Conservation (phyloP, 106 monocot species). For the Platanthera zijinensis region DNA sequence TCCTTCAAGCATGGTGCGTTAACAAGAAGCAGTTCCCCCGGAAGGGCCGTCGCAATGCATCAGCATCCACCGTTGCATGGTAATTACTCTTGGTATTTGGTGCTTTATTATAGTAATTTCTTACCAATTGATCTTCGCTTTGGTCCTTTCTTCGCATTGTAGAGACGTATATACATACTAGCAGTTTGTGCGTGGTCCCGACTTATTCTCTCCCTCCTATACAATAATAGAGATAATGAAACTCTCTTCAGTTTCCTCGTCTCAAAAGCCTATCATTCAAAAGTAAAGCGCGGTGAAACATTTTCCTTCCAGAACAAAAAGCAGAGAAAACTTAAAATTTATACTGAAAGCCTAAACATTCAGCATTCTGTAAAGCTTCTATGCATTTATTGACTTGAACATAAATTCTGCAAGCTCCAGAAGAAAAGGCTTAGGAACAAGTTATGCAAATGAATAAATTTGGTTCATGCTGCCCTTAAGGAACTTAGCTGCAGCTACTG, state of each 20-base stretch:
- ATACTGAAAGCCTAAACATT: neutral
- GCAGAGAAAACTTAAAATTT: neutral
- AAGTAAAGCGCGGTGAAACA: neutral
- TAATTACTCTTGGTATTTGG: neutral
- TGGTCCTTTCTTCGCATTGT: neutral
- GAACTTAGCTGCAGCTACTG: neutral
- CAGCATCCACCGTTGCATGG: slow-evolving; percentile 8
- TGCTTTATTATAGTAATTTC: neutral
- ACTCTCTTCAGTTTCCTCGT: neutral
- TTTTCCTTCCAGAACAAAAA: neutral
- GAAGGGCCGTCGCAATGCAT: slow-evolving; percentile 28
- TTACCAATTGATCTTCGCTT: neutral
- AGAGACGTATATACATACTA: too few relatives aligned
- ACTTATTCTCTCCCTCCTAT: too few relatives aligned
- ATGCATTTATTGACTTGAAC: neutral
- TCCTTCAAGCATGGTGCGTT: slow-evolving; percentile 67
- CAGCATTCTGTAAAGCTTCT: neutral
- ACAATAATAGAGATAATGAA: too few relatives aligned
- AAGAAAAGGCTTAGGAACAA: neutral
- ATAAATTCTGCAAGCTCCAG: neutral
- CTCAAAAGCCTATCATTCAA: neutral
- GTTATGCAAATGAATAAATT: neutral
- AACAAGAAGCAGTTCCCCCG: slow-evolving; percentile 60
- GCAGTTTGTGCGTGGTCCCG: too few relatives aligned
- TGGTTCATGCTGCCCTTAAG: neutral